These are phyloP conservation scores for Glycine latifolia DNA, from an alignment of 306 rosid species.

Conservation along the genomic window DNA sequence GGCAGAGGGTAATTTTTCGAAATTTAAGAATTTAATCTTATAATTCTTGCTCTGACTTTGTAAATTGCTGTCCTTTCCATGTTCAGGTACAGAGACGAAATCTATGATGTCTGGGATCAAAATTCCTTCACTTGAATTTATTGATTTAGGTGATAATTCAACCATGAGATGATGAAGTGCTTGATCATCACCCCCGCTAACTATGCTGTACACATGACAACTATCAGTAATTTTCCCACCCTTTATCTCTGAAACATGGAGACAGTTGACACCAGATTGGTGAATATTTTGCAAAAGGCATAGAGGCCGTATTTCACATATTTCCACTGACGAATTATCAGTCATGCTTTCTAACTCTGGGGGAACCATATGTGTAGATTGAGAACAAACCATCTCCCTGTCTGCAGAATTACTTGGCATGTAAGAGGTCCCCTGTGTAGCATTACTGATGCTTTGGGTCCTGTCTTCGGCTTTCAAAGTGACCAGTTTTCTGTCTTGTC, in stretches of 20 bases:
- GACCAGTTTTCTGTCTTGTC: constrained; percentile 37
- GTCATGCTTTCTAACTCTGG: constrained; percentile 48
- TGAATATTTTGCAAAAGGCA: constrained; percentile 66
- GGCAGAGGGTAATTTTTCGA: constrained; percentile 69
- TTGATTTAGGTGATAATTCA: constrained; percentile 58
- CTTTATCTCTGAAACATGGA: constrained; percentile 76
- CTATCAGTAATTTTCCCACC: constrained; percentile 48
- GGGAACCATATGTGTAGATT: constrained; percentile 48
- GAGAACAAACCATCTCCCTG: constrained; percentile 47
- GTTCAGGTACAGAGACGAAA: constrained; percentile 44
- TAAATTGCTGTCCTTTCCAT: constrained; percentile 45
- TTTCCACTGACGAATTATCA: constrained; percentile 55
- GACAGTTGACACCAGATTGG: constrained; percentile 96
- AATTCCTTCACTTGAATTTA: constrained; percentile 45
- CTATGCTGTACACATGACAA: constrained; percentile 58
- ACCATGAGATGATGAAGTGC: constrained; percentile 72
- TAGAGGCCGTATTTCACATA: constrained; percentile 72
- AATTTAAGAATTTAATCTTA: constrained; percentile 59
- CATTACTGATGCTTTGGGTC: constrained; percentile 39
- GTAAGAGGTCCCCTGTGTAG: constrained; percentile 47
- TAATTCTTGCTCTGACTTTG: constrained; percentile 48
- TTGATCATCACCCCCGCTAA: constrained; percentile 98
- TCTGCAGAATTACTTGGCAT: constrained; percentile 50
- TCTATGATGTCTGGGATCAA: constrained; percentile 40
- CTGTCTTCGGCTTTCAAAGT: constrained; percentile 48